Conservation (phyloP, 192 early-diverging fungal genomes). For the Gonapodya prolifera region DNA sequence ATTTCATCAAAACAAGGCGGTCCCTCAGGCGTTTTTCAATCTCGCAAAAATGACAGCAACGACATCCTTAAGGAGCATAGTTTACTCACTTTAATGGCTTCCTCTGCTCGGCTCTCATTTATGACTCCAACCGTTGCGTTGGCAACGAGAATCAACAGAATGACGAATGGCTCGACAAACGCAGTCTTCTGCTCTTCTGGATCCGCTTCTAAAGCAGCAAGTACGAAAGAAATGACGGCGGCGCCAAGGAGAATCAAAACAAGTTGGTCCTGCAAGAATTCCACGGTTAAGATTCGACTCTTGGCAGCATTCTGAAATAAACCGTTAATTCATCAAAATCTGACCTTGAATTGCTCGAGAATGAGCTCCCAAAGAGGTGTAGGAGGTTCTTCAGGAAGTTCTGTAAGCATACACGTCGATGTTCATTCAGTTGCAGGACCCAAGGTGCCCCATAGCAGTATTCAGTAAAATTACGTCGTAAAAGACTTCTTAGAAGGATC, state of each 20-base stretch:
- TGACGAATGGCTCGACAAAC: slow-evolving; percentile 96
- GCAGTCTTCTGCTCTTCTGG: slow-evolving; percentile 51
- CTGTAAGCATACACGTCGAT: slow-evolving; percentile 17
- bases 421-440: not conserved
- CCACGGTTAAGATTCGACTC: not conserved
- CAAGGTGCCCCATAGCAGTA: too few relatives aligned
- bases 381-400: slow-evolving; percentile 77
- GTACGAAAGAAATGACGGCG: slow-evolving; percentile 80
- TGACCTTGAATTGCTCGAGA: slow-evolving; percentile 70
- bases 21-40: not conserved
- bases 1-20: not conserved
- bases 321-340: not conserved
- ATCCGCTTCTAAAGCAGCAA: slow-evolving; percentile 72
- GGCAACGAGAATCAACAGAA: slow-evolving; percentile 92
- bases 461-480: too few relatives aligned
- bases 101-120: slow-evolving; percentile 93
- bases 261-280: slow-evolving; percentile 69
- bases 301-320: not conserved
- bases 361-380: slow-evolving; percentile 90
- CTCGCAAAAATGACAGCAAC: not conserved
- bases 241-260: slow-evolving; percentile 89
- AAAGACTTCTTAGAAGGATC: not conserved
- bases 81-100: slow-evolving; percentile 73
- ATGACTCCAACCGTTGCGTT: slow-evolving; percentile 95
- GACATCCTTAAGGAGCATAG: not conserved